Conservation (phyloP, 169 alveolate genomes). For the Cryptosporidium tyzzeri region DNA sequence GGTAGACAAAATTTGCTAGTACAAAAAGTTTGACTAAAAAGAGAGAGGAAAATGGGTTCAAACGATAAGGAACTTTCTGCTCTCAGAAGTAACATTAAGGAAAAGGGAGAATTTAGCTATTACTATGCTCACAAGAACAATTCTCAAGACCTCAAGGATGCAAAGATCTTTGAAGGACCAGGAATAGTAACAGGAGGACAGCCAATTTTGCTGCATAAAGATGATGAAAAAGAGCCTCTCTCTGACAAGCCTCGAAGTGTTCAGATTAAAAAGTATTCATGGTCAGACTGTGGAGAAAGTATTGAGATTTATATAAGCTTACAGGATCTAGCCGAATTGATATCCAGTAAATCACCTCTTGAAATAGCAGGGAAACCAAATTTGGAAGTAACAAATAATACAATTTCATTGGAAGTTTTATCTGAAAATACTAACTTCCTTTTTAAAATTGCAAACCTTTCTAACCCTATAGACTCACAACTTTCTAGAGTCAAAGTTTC, state of each 20-base stretch:
- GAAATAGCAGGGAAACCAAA: slow-evolving; percentile 39
- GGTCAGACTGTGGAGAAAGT: slow-evolving; percentile 81
- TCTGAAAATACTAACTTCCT: neutral
- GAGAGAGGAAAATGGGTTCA: neutral
- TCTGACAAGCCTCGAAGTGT: neutral
- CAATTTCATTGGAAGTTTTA: slow-evolving; percentile 26
- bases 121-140: slow-evolving; percentile 82
- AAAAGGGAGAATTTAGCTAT: slow-evolving; percentile 76
- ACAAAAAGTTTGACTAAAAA: neutral
- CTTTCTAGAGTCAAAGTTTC: slow-evolving; percentile 53
- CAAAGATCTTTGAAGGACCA: slow-evolving; percentile 80
- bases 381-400: slow-evolving; percentile 18
- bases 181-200: slow-evolving; percentile 83
- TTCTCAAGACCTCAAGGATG: slow-evolving; percentile 75
- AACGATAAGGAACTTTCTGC: slow-evolving; percentile 53
- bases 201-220: slow-evolving; percentile 77
- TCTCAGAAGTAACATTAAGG: slow-evolving; percentile 75
- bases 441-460: slow-evolving; percentile 36
- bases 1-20: neutral
- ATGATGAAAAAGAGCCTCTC: neutral
- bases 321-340: slow-evolving; percentile 16
- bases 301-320: slow-evolving; percentile 71
- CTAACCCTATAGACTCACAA: slow-evolving; percentile 37
- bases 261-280: slow-evolving; percentile 79
- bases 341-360: slow-evolving; percentile 4